Evolutionary conservation across 495 filamentous ascomycete genomes (phyloP).

Genomic region (Cladorrhinum samala): DNA sequence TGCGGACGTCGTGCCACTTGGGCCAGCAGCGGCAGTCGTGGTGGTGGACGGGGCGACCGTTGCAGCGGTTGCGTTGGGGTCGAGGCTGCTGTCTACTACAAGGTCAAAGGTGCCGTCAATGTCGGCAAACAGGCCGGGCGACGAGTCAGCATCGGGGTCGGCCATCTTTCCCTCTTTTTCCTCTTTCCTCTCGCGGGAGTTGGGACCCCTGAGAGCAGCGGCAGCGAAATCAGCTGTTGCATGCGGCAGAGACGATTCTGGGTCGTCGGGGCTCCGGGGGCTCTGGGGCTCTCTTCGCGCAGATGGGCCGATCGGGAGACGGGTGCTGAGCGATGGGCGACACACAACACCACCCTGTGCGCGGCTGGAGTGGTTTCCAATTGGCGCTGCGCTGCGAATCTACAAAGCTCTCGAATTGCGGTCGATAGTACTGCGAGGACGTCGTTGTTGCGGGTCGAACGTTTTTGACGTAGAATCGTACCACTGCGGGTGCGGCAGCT

Average conservation of each 20-base stretch:
- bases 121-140: slow-evolving; percentile 23
- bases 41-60: slow-evolving; percentile 11
- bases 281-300: no score
- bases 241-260: slow-evolving; percentile 18
- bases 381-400: background rate
- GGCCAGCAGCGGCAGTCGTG: slow-evolving; percentile 16
- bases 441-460: slow-evolving; percentile 1
- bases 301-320: background rate
- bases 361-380: background rate
- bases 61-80: slow-evolving; percentile 10
- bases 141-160: slow-evolving; percentile 17
- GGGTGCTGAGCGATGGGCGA: background rate
- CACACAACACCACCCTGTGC: background rate
- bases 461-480: slow-evolving; percentile 2
- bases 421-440: background rate
- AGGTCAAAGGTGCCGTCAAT: slow-evolving; percentile 17
- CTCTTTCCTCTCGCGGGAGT: slow-evolving; percentile 1
- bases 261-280: no score
- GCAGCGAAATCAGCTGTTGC: slow-evolving; percentile 22
- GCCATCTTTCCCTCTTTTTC: slow-evolving; percentile 18
- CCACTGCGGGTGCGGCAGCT: background rate
- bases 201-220: slow-evolving; percentile 1
- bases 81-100: slow-evolving; percentile 12
- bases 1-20: slow-evolving; percentile 14
- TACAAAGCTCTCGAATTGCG: background rate